Evolutionary conservation across 1,139 yeast genomes (phyloP).

Genomic region (Lodderomyces parapsilosis): DNA sequence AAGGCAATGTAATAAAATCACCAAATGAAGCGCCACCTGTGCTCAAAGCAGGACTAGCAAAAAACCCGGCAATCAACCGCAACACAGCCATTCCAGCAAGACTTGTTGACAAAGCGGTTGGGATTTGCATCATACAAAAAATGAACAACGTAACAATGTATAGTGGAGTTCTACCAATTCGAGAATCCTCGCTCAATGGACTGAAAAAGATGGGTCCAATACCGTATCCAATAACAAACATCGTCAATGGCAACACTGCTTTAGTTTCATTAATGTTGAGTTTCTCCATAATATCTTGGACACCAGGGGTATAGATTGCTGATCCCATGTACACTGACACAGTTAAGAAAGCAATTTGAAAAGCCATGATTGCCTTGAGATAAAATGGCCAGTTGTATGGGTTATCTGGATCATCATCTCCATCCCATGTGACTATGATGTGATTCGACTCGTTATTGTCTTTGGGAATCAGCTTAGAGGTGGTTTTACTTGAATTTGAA

Average conservation of each 20-base stretch:
- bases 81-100: conserved; percentile 32
- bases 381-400: conserved; percentile 29
- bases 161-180: conserved; percentile 52
- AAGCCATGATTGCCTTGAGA: conserved; percentile 19
- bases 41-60: conserved; percentile 36
- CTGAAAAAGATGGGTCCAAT: conserved; percentile 54
- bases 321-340: conserved; percentile 27
- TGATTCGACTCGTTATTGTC: conserved; percentile 1
- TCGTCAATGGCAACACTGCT: conserved; percentile 42
- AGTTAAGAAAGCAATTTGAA: conserved; percentile 23
- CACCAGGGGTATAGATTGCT: conserved; percentile 31
- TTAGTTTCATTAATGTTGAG: conserved; percentile 43
- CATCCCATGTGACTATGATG: conserved; percentile 23
- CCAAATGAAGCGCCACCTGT: conserved; percentile 39
- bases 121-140: conserved; percentile 33
- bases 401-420: conserved; percentile 29
- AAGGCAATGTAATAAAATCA: conserved; percentile 25
- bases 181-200: conserved; percentile 50
- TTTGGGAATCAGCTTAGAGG: neutral
- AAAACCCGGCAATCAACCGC: conserved; percentile 34
- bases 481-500: neutral
- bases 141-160: conserved; percentile 29
- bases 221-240: conserved; percentile 54
- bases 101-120: conserved; percentile 29
- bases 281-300: conserved; percentile 35